Evolutionary conservation across 805 yeast species (phyloP).

Genomic region (Starmerella khaoyaiensis): DNA sequence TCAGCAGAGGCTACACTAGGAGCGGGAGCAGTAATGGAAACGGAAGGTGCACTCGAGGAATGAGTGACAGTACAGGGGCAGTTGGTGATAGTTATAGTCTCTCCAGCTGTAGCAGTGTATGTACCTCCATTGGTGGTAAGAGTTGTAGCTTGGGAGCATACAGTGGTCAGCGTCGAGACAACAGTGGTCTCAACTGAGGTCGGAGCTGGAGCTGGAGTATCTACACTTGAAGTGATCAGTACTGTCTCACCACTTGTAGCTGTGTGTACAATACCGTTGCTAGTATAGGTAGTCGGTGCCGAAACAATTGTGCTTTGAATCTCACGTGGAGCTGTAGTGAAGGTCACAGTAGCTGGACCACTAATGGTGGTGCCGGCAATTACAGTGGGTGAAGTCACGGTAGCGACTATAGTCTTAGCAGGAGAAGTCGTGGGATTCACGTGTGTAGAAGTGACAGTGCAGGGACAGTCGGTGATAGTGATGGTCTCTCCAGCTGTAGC

Average conservation of each 20-base stretch:
- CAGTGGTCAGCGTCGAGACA: conserved; percentile 7
- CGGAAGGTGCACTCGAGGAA: neutral
- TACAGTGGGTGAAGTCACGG: too few species aligned
- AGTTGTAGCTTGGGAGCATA: conserved; percentile 56
- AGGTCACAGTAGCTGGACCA: too few species aligned
- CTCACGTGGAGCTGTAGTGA: too few species aligned
- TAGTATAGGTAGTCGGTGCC: too few species aligned
- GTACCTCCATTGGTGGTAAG: conserved; percentile 48
- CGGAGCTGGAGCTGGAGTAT: too few species aligned
- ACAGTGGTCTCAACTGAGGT: too few species aligned
- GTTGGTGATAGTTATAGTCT: conserved; percentile 57
- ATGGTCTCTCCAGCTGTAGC: conserved; percentile 60
- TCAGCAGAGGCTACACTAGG: neutral
- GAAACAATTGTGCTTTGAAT: too few species aligned
- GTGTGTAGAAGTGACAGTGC: conserved; percentile 11
- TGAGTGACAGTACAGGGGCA: conserved; percentile 16
- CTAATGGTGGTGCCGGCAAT: too few species aligned
- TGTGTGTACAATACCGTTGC: too few species aligned
- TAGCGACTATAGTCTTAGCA: conserved; percentile 42
- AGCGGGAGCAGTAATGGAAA: neutral
- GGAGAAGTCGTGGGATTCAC: conserved; percentile 50
- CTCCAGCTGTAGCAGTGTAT: conserved; percentile 55
- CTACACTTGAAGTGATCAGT: too few species aligned
- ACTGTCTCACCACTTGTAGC: too few species aligned
- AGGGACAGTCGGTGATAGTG: conserved; percentile 41